Conservation (phyloP, 1,284 basidiomycete species). For the Naganishia sp. region DNA sequence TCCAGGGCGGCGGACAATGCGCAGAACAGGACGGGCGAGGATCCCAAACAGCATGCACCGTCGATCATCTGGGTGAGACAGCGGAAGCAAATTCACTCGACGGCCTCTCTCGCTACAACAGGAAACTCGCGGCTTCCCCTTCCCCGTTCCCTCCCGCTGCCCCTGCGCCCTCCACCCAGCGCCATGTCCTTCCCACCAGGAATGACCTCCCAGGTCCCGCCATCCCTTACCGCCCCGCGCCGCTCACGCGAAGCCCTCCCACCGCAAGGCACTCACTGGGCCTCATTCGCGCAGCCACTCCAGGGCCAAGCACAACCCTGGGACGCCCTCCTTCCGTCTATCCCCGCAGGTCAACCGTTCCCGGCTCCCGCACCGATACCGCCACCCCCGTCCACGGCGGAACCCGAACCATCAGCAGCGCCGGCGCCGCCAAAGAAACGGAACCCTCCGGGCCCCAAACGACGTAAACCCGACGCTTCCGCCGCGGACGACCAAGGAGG, state of each 20-base stretch:
- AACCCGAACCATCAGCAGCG: not conserved
- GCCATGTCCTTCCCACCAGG: not conserved
- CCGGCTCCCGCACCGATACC: not conserved
- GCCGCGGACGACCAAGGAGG: not conserved
- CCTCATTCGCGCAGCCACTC: too few species aligned
- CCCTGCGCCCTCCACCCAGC: not conserved
- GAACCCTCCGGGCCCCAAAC: not conserved
- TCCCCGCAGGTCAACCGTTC: not conserved
- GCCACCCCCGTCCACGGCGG: not conserved
- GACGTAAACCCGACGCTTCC: not conserved
- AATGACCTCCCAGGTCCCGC: not conserved
- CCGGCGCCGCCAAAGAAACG: not conserved
- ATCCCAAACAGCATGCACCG: too few species aligned
- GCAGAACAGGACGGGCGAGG: too few species aligned
- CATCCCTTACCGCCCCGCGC: not conserved
- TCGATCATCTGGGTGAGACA: too few species aligned
- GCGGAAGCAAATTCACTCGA: too few species aligned
- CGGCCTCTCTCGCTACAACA: too few species aligned
- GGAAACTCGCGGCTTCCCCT: too few species aligned
- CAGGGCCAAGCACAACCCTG: too few species aligned
- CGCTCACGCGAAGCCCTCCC: not conserved
- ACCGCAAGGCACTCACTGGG: not conserved
- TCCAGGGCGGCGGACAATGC: too few species aligned
- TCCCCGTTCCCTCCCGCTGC: not conserved
- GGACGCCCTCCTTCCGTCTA: too few species aligned